Percentiles rank a stretch among this genome's conserved stretches.
phyloP scores from a whole-genome alignment of 768 basidiomycete species.

The Tylopilus sp. region DNA sequence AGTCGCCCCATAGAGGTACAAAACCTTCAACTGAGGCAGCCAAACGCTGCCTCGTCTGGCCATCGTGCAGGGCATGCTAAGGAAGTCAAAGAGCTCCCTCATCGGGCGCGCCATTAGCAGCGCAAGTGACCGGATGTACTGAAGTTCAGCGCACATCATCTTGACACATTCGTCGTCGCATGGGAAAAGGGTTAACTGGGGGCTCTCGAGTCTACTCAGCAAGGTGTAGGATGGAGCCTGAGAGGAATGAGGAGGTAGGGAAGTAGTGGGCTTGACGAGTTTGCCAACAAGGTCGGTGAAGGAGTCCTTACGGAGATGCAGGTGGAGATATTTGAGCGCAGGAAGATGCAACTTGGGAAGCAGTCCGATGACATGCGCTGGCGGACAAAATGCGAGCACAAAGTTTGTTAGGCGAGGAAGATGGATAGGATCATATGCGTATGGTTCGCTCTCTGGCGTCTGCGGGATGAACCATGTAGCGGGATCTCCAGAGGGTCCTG shows the following conservation, averaged over 20 bases:
- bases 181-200: slow-evolving; percentile 33
- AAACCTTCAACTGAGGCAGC: too few species aligned
- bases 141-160: too few species aligned
- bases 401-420: slow-evolving; percentile 25
- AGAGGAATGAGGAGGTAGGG: slow-evolving; percentile 32
- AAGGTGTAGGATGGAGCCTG: slow-evolving; percentile 21
- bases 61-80: too few species aligned
- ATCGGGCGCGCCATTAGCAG: too few species aligned
- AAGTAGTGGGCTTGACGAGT: slow-evolving; percentile 30
- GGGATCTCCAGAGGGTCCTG: slow-evolving; percentile 50
- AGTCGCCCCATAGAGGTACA: too few species aligned
- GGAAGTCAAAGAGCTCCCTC: too few species aligned
- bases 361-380: slow-evolving; percentile 36
- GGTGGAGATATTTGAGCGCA: slow-evolving; percentile 33
- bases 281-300: slow-evolving; percentile 46
- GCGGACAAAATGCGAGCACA: slow-evolving; percentile 37
- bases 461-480: slow-evolving; percentile 31
- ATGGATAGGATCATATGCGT: slow-evolving; percentile 20
- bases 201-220: slow-evolving; percentile 45
- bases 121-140: too few species aligned
- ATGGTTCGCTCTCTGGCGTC: too few species aligned
- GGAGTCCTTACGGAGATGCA: slow-evolving; percentile 58
- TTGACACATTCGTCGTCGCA: too few species aligned
- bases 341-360: slow-evolving; percentile 33
- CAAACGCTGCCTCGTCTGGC: too few species aligned